Evolutionary conservation across 768 basidiomycete species (phyloP).

Genomic region (Termitomyces sp.): DNA sequence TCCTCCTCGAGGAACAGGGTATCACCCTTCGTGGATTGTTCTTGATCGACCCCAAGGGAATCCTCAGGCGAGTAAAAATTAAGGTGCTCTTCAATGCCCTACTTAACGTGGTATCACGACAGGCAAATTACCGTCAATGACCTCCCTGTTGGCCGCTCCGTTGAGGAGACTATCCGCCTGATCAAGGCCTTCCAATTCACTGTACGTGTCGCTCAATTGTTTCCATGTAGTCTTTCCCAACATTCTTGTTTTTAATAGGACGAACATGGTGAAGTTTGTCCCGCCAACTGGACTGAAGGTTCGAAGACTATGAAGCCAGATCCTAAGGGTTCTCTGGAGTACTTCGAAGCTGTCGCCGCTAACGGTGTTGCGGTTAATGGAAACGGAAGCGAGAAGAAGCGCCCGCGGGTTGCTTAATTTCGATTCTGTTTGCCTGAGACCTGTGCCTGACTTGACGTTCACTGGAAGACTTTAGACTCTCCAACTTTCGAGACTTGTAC

Average conservation of each 20-base stretch:
- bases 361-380: conserved; percentile 21
- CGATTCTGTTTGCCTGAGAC: neutral
- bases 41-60: conserved; percentile 84
- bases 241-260: conserved; percentile 45
- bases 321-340: conserved; percentile 70
- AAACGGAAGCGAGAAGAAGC: conserved; percentile 53
- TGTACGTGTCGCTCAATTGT: conserved; percentile 38
- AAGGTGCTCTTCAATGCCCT: neutral
- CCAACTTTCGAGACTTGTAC: neutral
- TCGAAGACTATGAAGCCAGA: conserved; percentile 81
- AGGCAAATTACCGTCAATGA: conserved; percentile 91
- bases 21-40: conserved; percentile 86
- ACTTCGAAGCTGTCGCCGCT: conserved; percentile 47
- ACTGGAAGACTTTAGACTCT: neutral
- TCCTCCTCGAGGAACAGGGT: conserved; percentile 85
- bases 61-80: conserved; percentile 48
- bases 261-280: conserved; percentile 90
- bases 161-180: conserved; percentile 89
- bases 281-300: conserved; percentile 86
- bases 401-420: conserved; percentile 39
- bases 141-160: conserved; percentile 92
- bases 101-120: neutral
- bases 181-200: conserved; percentile 93
- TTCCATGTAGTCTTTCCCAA: conserved; percentile 1
- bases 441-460: neutral